Evolutionary conservation across 345 rosid species (phyloP).

Genomic region (Salix koriyanagi): DNA sequence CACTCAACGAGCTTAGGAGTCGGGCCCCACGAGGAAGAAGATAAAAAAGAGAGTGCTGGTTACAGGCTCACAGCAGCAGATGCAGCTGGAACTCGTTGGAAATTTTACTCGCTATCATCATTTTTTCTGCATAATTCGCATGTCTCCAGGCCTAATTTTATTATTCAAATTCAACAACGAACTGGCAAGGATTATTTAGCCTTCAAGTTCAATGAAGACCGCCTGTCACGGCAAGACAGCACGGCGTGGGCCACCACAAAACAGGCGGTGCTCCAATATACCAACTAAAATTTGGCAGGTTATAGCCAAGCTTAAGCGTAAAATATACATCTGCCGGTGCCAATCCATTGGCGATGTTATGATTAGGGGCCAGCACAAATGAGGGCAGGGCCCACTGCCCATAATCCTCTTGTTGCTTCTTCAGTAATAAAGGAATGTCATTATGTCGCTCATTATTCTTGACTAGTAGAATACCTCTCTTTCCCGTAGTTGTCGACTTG

Average conservation of each 20-base stretch:
- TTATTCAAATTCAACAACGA: not conserved
- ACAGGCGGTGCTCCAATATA: constrained; percentile 6
- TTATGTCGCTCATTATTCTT: not conserved
- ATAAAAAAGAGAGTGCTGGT: not conserved
- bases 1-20: not conserved
- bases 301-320: constrained; percentile 3
- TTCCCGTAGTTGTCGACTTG: too few relatives aligned
- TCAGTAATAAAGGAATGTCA: not conserved
- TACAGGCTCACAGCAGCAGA: not conserved
- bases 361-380: not conserved
- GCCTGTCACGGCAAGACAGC: constrained; percentile 7
- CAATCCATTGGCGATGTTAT: not conserved
- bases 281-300: constrained; percentile 8
- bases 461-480: not conserved
- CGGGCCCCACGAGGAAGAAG: not conserved
- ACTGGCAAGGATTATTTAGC: not conserved
- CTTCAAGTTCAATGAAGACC: not conserved
- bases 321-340: constrained; percentile 17
- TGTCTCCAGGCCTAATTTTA: not conserved
- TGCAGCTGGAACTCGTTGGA: constrained; percentile 1
- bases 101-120: not conserved
- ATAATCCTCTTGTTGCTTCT: not conserved
- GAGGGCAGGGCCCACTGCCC: not conserved
- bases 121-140: not conserved
- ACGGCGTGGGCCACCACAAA: not conserved